A percentile compares a stretch with the other conserved stretches of the same genome.
Evolutionary conservation across 2,329 filamentous ascomycete species (phyloP).

Genomic region (Westerdykella ornata): DNA sequence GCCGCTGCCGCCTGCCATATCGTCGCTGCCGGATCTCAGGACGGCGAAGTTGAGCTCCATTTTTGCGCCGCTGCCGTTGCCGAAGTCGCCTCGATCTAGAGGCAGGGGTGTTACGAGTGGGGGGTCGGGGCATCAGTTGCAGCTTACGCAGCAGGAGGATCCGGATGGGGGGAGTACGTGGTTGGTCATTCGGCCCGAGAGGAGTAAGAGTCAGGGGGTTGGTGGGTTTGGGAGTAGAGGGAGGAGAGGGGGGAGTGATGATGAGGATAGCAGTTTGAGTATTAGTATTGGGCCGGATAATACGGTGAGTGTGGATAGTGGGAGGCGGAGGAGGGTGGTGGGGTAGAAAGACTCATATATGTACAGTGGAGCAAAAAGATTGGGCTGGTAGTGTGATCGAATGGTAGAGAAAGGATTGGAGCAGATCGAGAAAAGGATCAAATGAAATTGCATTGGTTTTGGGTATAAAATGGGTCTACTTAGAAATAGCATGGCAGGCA

Average conservation of each 20-base stretch:
- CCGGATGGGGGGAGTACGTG: conserved; percentile 30
- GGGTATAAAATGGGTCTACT: too few relatives aligned
- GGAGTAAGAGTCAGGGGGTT: conserved; percentile 27
- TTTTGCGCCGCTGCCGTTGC: conserved; percentile 26
- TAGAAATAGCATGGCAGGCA: too few relatives aligned
- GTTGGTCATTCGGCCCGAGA: conserved; percentile 34
- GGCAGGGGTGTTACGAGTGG: conserved; percentile 9
- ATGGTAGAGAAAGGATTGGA: too few relatives aligned
- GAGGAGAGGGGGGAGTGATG: conserved; percentile 18
- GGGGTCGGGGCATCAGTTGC: conserved; percentile 20
- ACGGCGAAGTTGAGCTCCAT: conserved; percentile 22
- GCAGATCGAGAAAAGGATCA: too few relatives aligned
- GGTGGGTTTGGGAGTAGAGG: conserved; percentile 10
- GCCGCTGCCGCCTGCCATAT: conserved; percentile 24
- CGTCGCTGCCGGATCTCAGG: conserved; percentile 23
- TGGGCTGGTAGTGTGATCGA: too few relatives aligned
- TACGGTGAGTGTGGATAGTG: conserved; percentile 35
- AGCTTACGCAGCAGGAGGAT: conserved; percentile 34
- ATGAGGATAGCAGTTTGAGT: conserved; percentile 30
- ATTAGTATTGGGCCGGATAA: conserved; percentile 36
- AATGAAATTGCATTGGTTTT: too few relatives aligned
- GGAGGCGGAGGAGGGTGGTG: conserved; percentile 27
- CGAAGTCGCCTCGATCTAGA: conserved; percentile 19
- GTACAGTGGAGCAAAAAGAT: too few relatives aligned
- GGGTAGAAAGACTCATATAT: conserved; percentile 9